These are phyloP conservation scores for Arthrinium phaeospermum DNA, from an alignment of 2,329 filamentous ascomycete species.

Conservation along the genomic window DNA sequence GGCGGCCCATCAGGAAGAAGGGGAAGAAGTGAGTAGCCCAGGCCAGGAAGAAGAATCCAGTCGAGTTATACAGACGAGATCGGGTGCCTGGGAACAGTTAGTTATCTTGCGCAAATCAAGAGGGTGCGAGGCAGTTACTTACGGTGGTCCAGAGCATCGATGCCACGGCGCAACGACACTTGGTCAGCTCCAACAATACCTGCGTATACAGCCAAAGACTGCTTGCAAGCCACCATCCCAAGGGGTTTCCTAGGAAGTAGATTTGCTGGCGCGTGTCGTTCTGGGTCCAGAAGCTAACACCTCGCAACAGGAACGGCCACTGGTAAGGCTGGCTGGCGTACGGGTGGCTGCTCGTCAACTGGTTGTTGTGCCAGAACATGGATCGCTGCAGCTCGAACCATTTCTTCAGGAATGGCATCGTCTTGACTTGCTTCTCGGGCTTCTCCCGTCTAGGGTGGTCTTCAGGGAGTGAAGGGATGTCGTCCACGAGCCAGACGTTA, in stretches of 20 bases:
- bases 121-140: conserved; percentile 53
- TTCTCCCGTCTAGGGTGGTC: conserved; percentile 78
- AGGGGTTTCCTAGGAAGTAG: conserved; percentile 95
- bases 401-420: conserved; percentile 86
- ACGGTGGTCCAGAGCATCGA: conserved; percentile 93
- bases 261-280: conserved; percentile 95
- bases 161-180: conserved; percentile 86
- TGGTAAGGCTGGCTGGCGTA: conserved; percentile 95
- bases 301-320: conserved; percentile 96
- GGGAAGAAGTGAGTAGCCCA: conserved; percentile 98
- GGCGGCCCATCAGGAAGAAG: conserved; percentile 97
- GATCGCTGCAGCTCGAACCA: conserved; percentile 95
- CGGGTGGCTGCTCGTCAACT: conserved; percentile 93
- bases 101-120: not conserved
- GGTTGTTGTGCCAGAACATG: conserved; percentile 99
- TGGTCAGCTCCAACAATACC: conserved; percentile 94
- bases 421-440: conserved; percentile 79
- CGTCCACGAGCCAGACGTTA: conserved; percentile 94
- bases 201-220: conserved; percentile 91
- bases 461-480: conserved; percentile 78
- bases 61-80: conserved; percentile 95
- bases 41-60: conserved; percentile 97
- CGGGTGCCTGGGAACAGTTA: conserved; percentile 70
- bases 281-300: conserved; percentile 99
- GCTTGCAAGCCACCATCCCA: conserved; percentile 97